Conservation (phyloP, 2,329 filamentous ascomycete species). For the Sclerotinia minor region DNA sequence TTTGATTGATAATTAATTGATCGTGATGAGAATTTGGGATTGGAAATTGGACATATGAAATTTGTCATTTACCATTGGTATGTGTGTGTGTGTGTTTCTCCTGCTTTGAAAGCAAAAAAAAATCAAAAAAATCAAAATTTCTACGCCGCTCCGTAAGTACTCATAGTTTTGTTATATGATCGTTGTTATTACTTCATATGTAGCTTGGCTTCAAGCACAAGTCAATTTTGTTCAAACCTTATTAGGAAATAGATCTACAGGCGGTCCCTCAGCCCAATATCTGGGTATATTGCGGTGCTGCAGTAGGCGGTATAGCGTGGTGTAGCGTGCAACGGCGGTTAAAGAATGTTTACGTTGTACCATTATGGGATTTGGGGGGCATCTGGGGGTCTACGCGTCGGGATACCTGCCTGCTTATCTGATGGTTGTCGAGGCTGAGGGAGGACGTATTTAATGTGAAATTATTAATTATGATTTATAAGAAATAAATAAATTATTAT, state of each 20-base stretch:
- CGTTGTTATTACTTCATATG: neutral
- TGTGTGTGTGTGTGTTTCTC: neutral
- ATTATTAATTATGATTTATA: no score
- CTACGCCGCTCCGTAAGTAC: neutral
- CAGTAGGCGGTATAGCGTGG: neutral
- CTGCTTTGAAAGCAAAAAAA: neutral
- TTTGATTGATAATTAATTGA: no score
- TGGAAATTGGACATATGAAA: no score
- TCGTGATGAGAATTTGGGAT: neutral
- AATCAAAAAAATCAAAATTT: no score
- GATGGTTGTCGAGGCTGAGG: neutral
- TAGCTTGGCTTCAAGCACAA: neutral
- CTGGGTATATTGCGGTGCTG: constrained; percentile 8
- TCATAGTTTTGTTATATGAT: neutral
- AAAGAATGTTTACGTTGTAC: neutral
- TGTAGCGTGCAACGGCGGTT: constrained; percentile 2
- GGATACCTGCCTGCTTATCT: neutral
- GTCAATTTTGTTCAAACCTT: neutral
- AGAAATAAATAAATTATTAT: no score
- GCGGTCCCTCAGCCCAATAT: neutral
- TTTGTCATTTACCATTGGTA: no score
- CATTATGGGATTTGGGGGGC: neutral
- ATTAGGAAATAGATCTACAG: neutral
- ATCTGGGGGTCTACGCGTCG: constrained; percentile 8
- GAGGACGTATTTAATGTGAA: neutral